These are phyloP conservation scores for Silene noctiflora DNA, from an alignment of 179 eudicot genomes.

Conservation along the genomic window DNA sequence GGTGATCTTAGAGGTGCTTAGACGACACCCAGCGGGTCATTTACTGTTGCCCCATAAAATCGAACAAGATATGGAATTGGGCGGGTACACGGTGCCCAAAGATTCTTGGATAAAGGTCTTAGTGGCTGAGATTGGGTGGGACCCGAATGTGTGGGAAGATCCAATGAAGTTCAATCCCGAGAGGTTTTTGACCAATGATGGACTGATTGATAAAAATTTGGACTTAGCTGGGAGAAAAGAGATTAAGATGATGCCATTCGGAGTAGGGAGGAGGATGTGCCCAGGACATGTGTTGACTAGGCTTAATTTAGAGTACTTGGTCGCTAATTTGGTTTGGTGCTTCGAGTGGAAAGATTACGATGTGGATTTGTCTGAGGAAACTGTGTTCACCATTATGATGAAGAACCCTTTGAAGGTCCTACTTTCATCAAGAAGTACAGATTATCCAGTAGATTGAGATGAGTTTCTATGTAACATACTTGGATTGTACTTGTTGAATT, in stretches of 20 bases:
- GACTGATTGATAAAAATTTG: background rate
- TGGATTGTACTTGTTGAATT: no score
- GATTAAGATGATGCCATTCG: constrained; percentile 22
- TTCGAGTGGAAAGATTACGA: constrained; percentile 18
- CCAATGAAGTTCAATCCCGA: constrained; percentile 21
- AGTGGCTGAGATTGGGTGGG: constrained; percentile 21
- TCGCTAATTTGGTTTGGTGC: constrained; percentile 20
- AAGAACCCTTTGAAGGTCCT: constrained; percentile 19
- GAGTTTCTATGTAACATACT: no score
- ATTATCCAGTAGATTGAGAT: background rate
- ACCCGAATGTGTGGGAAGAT: constrained; percentile 21
- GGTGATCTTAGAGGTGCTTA: constrained; percentile 18
- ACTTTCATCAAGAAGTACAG: background rate
- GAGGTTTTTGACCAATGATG: constrained; percentile 12
- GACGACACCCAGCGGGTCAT: constrained; percentile 23
- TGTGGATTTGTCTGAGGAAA: constrained; percentile 23
- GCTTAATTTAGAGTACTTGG: constrained; percentile 21
- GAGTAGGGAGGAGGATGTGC: constrained; percentile 27
- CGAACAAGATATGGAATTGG: constrained; percentile 11
- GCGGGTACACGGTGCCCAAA: constrained; percentile 15
- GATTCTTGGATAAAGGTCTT: constrained; percentile 7
- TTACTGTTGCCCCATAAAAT: constrained; percentile 13
- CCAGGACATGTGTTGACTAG: constrained; percentile 22
- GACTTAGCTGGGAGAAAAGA: constrained; percentile 20
- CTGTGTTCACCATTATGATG: constrained; percentile 24